Evolutionary conservation across 169 alveolate species (phyloP).

Genomic region (Toxoplasma gondii): DNA sequence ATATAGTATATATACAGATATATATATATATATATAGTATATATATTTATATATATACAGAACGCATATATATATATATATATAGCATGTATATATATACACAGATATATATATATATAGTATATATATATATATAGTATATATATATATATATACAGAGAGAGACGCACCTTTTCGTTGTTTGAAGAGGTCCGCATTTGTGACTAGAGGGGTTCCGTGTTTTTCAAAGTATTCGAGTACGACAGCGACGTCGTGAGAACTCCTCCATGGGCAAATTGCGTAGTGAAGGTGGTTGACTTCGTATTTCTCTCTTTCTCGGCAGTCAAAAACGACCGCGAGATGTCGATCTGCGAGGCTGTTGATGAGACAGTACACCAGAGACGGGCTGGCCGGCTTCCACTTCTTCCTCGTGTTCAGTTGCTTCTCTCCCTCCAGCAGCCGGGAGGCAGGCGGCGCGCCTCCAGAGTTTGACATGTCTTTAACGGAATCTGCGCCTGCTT

Average conservation of each 20-base stretch:
- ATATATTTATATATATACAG: no score
- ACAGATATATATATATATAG: no score
- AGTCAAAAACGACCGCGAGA: slow-evolving; percentile 4
- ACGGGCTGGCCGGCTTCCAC: not conserved
- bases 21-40: no score
- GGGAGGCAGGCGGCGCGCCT: not conserved
- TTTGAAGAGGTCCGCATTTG: not conserved
- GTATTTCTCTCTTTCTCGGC: not conserved
- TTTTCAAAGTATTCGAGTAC: not conserved
- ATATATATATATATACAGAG: not conserved
- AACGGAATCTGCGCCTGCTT: not conserved
- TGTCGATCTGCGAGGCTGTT: slow-evolving; percentile 1
- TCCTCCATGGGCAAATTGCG: slow-evolving; percentile 23
- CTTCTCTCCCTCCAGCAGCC: not conserved
- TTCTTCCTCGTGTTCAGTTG: not conserved
- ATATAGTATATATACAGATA: no score
- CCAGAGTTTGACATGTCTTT: not conserved
- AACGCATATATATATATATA: no score
- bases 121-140: no score
- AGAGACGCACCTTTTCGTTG: not conserved
- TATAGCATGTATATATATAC: no score
- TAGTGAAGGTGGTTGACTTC: slow-evolving; percentile 1
- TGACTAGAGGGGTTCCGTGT: not conserved
- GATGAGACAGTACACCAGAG: slow-evolving; percentile 13
- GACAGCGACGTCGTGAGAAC: not conserved